Conservation (phyloP, 2,329 filamentous ascomycete genomes). For the Simplicillium aogashimaense region DNA sequence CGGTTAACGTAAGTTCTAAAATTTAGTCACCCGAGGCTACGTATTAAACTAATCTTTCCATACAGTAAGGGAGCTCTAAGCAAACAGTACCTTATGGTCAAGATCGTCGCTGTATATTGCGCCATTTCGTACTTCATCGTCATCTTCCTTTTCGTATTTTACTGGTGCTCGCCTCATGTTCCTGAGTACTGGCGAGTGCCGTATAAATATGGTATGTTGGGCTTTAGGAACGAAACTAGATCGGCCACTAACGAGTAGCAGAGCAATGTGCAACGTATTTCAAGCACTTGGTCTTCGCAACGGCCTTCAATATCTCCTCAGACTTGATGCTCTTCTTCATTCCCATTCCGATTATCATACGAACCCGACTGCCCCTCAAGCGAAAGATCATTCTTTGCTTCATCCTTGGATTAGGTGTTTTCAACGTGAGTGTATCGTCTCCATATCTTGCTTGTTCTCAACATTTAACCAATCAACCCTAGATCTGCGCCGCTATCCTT, state of each 20-base stretch:
- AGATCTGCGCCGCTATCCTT: constrained; percentile 46
- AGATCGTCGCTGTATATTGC: constrained; percentile 32
- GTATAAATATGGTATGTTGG: constrained; percentile 14
- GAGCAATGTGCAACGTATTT: constrained; percentile 34
- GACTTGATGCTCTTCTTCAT: constrained; percentile 34
- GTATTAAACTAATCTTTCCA: neutral
- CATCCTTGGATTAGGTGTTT: constrained; percentile 46
- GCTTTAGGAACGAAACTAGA: constrained; percentile 1
- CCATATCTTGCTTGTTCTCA: constrained; percentile 1
- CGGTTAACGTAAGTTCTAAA: constrained; percentile 34
- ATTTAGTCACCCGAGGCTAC: neutral
- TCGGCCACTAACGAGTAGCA: constrained; percentile 12
- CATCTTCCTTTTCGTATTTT: constrained; percentile 38
- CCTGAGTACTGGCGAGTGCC: constrained; percentile 42
- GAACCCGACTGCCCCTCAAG: constrained; percentile 24
- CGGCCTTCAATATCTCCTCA: constrained; percentile 36
- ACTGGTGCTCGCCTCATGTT: constrained; percentile 41
- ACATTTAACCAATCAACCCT: constrained; percentile 2
- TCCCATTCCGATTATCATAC: constrained; percentile 32
- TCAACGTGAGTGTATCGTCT: constrained; percentile 20
- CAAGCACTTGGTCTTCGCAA: constrained; percentile 34
- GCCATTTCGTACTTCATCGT: constrained; percentile 34
- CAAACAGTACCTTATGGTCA: constrained; percentile 25
- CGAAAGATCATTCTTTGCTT: constrained; percentile 42
- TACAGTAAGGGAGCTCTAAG: constrained; percentile 15